Conservation (phyloP, 352 stramenopile species). For the Stephanocyclus meneghinianus region DNA sequence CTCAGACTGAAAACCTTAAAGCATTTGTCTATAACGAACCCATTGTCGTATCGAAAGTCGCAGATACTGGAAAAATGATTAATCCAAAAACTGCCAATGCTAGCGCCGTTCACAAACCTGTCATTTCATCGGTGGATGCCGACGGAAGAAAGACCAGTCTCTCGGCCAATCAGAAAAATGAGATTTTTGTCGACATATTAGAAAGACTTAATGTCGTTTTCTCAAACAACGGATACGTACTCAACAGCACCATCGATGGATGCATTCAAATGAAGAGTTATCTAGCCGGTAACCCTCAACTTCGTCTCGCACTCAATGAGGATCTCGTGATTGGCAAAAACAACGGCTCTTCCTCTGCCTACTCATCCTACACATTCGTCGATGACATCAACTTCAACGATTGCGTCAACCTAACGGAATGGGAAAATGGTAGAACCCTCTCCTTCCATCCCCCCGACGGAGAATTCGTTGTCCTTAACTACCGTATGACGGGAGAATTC, state of each 20-base stretch:
- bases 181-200: constrained; percentile 99
- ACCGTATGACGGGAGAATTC: constrained; percentile 97
- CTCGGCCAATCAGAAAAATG: constrained; percentile 89
- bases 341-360: constrained; percentile 53
- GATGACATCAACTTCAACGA: constrained; percentile 99
- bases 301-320: constrained; percentile 94
- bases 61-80: constrained; percentile 82
- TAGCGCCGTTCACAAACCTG: constrained; percentile 86
- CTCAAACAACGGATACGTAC: constrained; percentile 92
- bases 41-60: constrained; percentile 86
- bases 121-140: constrained; percentile 77
- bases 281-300: constrained; percentile 95
- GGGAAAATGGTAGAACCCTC: constrained; percentile 84
- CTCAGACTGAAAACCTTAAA: constrained; percentile 95
- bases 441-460: constrained; percentile 87
- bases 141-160: constrained; percentile 67
- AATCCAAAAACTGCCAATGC: constrained; percentile 90
- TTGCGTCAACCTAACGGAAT: constrained; percentile 95
- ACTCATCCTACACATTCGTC: constrained; percentile 89
- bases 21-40: constrained; percentile 98
- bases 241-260: constrained; percentile 97
- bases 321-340: constrained; percentile 92
- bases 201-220: constrained; percentile 98
- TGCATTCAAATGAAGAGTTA: constrained; percentile 99
- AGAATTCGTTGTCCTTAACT: constrained; percentile 95